Evolutionary conservation across 2,329 filamentous ascomycete genomes (phyloP), one percentile per base, ranked within the genome.

Genomic region (Cladosporium cucumerinum): DNA sequence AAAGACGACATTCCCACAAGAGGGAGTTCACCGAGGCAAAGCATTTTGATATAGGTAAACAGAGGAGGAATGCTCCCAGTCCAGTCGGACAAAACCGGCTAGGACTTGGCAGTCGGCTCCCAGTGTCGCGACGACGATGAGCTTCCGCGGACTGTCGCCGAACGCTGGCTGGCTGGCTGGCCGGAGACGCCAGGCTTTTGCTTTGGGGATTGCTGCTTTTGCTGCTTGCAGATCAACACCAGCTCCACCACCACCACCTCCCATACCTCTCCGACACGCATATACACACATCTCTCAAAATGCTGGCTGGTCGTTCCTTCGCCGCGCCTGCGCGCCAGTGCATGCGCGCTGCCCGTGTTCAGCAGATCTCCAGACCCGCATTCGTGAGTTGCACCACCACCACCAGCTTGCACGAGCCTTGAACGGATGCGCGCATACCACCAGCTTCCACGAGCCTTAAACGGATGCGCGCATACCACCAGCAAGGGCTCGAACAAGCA

Each of bases 291-390:
- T 66, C 72, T 80, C 48, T 39, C 84, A 90, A 78, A 76, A 97
- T 97, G 93, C 84, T 96, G 81, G 88, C 90, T 81, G 83, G 90
- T 78, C 89, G 92, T 82, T 87, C 88, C 74, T 86, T 93, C 79
- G 87, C 88, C 79, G 86, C 86, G 75, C 89, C 91, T 76, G 86
- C 87, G 80, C 87, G 91, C 80, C 91, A 96, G 83, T 91, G 87
- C 85, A 82, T 93, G 80, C 88, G 89, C 79, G 85, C 86, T 75
- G 85, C 87, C 70, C 73, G 76, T 79, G 72, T 73, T 80, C 81
- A 71, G 78, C 81, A 72, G 78, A 79, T 72, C 86, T 68, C 64
- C 67, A 69, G 67, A 69, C 68, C 67, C 52, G 67, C 70, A 43
- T 69, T 69, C 62, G 65, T 65, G 65, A 59, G 63, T 68, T 46